phyloP scores from a whole-genome alignment of 2,329 filamentous ascomycete genomes.

The Septoria petroselini region DNA sequence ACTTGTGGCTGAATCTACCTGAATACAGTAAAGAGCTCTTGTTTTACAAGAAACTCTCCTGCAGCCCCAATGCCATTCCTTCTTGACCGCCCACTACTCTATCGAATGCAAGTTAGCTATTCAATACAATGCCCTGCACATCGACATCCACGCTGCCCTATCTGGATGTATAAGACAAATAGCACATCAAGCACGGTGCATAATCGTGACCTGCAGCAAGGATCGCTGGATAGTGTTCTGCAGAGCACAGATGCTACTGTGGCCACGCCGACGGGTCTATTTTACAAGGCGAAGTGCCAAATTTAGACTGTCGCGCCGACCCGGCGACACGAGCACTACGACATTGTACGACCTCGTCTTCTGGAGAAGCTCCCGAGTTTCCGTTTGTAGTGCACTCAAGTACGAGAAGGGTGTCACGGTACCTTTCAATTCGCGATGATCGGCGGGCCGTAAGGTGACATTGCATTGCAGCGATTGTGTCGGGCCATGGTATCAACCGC shows the following conservation, averaged over 20 bases:
- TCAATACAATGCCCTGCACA: neutral
- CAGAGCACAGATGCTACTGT: slow-evolving; percentile 1
- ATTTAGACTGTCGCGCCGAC: slow-evolving; percentile 5
- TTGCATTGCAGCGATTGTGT: slow-evolving; percentile 1
- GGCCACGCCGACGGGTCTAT: slow-evolving; percentile 4
- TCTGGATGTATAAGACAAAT: neutral
- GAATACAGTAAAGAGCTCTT: slow-evolving; percentile 6
- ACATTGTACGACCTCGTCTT: neutral
- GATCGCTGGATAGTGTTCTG: neutral
- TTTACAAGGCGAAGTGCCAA: slow-evolving; percentile 11
- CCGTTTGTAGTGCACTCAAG: neutral
- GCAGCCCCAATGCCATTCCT: neutral
- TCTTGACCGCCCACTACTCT: neutral
- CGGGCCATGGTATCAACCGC: neutral
- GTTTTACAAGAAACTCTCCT: slow-evolving; percentile 1
- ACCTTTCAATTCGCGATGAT: neutral
- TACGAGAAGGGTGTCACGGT: slow-evolving; percentile 6
- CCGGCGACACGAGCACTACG: neutral
- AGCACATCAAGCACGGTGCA: neutral
- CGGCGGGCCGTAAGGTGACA: neutral
- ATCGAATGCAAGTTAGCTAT: no score
- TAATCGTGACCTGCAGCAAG: slow-evolving; percentile 1
- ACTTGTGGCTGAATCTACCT: slow-evolving; percentile 5
- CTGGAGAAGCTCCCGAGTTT: neutral
- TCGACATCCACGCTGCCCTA: neutral